Evolutionary conservation across 306 rosid genomes (phyloP), one percentile per base, ranked within the genome.

Genomic region (Inga oerstediana): DNA sequence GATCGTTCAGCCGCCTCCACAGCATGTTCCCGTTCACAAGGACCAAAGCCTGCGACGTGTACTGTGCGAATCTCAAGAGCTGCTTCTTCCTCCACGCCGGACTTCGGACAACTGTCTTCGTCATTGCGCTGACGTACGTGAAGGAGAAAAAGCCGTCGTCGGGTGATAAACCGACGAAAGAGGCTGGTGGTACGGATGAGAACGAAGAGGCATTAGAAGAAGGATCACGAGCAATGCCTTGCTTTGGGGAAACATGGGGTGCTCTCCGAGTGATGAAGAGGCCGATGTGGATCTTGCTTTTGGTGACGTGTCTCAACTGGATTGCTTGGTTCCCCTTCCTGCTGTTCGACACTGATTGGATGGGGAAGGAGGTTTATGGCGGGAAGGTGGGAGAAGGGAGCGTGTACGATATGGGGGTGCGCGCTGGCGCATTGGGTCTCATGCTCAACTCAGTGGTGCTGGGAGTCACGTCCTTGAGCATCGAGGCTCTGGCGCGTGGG

Each of bases 341-440:
- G 24, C 73, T 94, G 16, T 94, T 52, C 72, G 93, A 93, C 73
- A 94, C 98, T 0, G 98, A 94, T 41, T 94, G 98, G 98, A 90
- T 93, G 98, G 98, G 97, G 0, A 62, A 70, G 1, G 98, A 94
- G 80, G 98, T 94, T 19, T 94, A 76, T 41, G 98, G 97, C 0
- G 98, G 98, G 0, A 4, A 77, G 2, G 90, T 85, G 0, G 88
- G 86, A 0, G 27, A 79, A 24, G 64, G 72, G 0, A 17, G 10
- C 10, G 45, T 41, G 24, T 94, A 94, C 70, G 80, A 87, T 61
- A 10, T 2, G 0, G 97, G 98, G 0, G 97, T 94, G 2, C 90
- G 61, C 0, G 86, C 85, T 0, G 97, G 98, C 0, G 81, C 97
- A 0, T 83, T 94, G 19, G 97, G 93, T 0, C 80, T 94, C 17